phyloP scores from a whole-genome alignment of 495 filamentous ascomycete genomes.

The Poronia punctata region DNA sequence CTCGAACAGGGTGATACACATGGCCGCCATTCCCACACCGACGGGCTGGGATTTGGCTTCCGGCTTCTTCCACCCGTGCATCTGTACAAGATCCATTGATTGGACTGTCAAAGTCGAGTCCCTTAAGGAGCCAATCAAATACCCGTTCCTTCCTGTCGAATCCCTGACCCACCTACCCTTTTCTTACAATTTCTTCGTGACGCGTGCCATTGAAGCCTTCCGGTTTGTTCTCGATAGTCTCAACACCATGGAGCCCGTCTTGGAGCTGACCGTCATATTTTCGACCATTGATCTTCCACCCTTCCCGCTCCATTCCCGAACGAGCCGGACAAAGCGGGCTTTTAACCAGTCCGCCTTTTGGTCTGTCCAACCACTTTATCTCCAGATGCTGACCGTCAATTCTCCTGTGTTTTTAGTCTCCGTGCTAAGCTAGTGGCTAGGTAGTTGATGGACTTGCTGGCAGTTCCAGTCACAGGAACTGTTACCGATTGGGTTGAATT shows the following conservation, averaged over 20 bases:
- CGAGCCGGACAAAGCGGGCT: conserved; percentile 10
- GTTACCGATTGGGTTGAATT: conserved; percentile 3
- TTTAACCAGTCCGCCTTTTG: conserved; percentile 7
- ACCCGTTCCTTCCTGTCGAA: not conserved
- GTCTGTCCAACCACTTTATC: too few relatives aligned
- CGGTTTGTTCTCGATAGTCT: conserved; percentile 8
- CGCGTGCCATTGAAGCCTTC: conserved; percentile 8
- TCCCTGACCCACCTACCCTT: not conserved
- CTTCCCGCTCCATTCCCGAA: conserved; percentile 2
- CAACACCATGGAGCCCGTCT: not conserved
- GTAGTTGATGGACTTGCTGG: not conserved
- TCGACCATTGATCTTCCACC: not conserved
- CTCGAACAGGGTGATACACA: too few relatives aligned
- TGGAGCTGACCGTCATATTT: not conserved
- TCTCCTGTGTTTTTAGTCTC: too few relatives aligned
- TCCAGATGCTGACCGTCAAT: too few relatives aligned
- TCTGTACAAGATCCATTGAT: not conserved
- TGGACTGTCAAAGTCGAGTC: not conserved
- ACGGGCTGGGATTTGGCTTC: conserved; percentile 10
- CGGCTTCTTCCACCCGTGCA: conserved; percentile 7
- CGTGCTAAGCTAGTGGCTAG: too few relatives aligned
- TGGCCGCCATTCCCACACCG: conserved; percentile 5
- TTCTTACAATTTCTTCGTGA: not conserved
- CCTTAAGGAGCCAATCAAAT: not conserved
- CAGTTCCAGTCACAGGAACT: not conserved